phyloP scores from a whole-genome alignment of 106 monocot species.

The Posidonia australis region DNA sequence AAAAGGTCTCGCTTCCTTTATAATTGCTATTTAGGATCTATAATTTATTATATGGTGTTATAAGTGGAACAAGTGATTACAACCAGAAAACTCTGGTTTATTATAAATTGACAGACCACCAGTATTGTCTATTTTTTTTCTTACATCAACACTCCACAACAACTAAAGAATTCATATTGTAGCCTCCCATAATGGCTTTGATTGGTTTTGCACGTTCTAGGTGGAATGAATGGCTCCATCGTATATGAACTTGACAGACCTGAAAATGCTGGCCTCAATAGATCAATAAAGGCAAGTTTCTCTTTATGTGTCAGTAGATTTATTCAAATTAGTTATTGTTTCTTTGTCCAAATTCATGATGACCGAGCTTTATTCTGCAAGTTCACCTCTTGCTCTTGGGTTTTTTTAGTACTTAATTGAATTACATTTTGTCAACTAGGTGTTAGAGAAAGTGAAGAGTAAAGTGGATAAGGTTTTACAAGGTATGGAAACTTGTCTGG shows the following conservation, averaged over 20 bases:
- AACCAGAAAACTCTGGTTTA: too few relatives aligned
- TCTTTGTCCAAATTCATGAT: not conserved
- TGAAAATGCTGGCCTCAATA: constrained; percentile 76
- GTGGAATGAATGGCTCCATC: constrained; percentile 99
- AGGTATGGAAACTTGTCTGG: constrained; percentile 23
- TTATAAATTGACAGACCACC: too few relatives aligned
- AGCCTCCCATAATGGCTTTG: too few relatives aligned
- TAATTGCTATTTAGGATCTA: too few relatives aligned
- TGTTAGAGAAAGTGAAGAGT: constrained; percentile 59
- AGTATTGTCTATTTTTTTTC: too few relatives aligned
- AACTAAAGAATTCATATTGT: not conserved
- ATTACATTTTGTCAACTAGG: constrained; percentile 24
- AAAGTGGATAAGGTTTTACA: constrained; percentile 47
- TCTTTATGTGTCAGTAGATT: not conserved
- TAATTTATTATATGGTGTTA: too few relatives aligned
- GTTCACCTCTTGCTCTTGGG: too few relatives aligned
- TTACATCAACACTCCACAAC: not conserved
- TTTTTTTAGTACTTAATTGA: too few relatives aligned
- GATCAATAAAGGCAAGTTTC: constrained; percentile 52
- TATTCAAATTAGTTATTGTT: not conserved
- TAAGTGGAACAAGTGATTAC: too few relatives aligned
- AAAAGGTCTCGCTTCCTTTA: constrained; percentile 30
- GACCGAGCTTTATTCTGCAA: not conserved
- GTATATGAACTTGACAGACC: constrained; percentile 92
- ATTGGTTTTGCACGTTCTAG: constrained; percentile 26